Evolutionary conservation across 2,329 filamentous ascomycete species (phyloP).

Genomic region (Neofusicoccum umdonicola): DNA sequence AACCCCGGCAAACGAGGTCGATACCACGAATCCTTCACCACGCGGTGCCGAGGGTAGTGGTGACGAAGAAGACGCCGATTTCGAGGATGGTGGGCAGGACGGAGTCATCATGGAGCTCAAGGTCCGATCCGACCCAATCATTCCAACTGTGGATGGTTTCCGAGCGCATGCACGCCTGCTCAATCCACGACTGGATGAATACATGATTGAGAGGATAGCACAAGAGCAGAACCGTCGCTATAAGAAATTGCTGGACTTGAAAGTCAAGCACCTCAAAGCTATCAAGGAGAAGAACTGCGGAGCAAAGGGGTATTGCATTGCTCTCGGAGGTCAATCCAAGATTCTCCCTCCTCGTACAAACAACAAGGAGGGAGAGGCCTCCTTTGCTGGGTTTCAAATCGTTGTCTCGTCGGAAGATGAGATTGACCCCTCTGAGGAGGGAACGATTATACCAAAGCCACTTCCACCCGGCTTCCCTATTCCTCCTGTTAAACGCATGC

Average conservation of each 20-base stretch:
- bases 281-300: conserved; percentile 59
- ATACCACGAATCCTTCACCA: conserved; percentile 25
- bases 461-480: conserved; percentile 80
- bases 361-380: conserved; percentile 56
- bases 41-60: conserved; percentile 18
- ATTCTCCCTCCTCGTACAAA: conserved; percentile 61
- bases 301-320: conserved; percentile 62
- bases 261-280: conserved; percentile 66
- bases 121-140: conserved; percentile 64
- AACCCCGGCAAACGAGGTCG: conserved; percentile 42
- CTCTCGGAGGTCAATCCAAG: conserved; percentile 64
- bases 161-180: conserved; percentile 68
- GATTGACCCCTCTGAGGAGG: conserved; percentile 64
- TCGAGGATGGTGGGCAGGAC: conserved; percentile 41
- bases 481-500: conserved; percentile 72
- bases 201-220: conserved; percentile 76
- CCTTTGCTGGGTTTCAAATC: conserved; percentile 53
- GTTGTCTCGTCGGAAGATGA: conserved; percentile 62
- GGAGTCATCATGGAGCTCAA: conserved; percentile 62
- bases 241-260: conserved; percentile 69
- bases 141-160: conserved; percentile 74
- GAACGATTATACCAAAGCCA: conserved; percentile 55
- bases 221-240: conserved; percentile 78
- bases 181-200: conserved; percentile 68
- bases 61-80: conserved; percentile 38